Percentiles rank a stretch among this genome's conserved stretches.
phyloP scores from a whole-genome alignment of 495 filamentous ascomycete species.

The Aspergillus bridgeri region DNA sequence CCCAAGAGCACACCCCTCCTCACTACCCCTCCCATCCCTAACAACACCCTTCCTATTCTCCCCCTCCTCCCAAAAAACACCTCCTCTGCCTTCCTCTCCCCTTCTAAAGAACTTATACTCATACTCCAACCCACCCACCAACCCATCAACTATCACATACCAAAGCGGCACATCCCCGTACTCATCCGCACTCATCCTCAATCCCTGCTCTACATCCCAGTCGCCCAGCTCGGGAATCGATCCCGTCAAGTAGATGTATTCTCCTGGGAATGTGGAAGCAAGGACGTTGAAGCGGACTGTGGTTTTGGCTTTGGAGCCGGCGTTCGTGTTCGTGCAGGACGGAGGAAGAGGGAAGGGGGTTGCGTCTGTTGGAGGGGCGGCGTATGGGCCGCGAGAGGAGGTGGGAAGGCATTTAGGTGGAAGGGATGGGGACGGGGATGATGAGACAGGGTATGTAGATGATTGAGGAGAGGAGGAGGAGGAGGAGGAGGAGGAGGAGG shows the following conservation, averaged over 20 bases:
- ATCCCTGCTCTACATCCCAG: not conserved
- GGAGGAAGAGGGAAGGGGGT: too few relatives aligned
- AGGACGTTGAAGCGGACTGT: not conserved
- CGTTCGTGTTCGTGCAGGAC: too few relatives aligned
- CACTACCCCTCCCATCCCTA: not conserved
- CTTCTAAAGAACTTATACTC: not conserved
- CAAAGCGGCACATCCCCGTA: not conserved
- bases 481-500: not conserved
- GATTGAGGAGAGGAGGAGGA: not conserved
- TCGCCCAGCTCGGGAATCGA: not conserved
- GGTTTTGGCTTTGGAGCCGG: too few relatives aligned
- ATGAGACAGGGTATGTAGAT: too few relatives aligned
- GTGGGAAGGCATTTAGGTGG: too few relatives aligned
- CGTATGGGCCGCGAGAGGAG: too few relatives aligned
- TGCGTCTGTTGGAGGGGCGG: too few relatives aligned
- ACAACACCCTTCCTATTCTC: not conserved
- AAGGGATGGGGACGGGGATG: too few relatives aligned
- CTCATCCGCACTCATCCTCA: not conserved
- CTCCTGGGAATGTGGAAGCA: not conserved
- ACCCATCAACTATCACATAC: not conserved
- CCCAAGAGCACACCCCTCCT: not conserved
- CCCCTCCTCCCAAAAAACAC: not conserved
- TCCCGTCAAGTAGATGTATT: not conserved
- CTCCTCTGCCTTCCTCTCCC: not conserved
- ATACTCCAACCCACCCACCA: not conserved